Base-by-base conservation (phyloP, 2,329 filamentous ascomycete genomes). In the Fusarium sp. region DNA sequence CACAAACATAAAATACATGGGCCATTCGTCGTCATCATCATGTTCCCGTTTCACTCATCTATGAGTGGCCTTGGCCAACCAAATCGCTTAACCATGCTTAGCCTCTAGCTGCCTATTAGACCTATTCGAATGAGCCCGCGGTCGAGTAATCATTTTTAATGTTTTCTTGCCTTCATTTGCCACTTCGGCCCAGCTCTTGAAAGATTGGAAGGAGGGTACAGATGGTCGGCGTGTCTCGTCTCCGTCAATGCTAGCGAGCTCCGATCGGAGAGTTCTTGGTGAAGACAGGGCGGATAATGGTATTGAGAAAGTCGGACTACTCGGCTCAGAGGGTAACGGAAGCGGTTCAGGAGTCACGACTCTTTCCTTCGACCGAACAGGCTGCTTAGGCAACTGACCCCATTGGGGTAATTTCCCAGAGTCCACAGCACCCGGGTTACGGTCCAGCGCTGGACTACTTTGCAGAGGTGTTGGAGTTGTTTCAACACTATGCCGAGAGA, bases 141-240 rank as follows among this genome's bases (percentile, higher is more conserved):
- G 67, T 54, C 68, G 58, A 40, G 48, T 44, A 4, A 45, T 42
- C 59, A 59, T 47, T 10, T 59, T 59, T 20, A 65, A 15, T 1
- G 46, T 59, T 30, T 21, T 65, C 53, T 70, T 70, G 4, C 73
- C 71, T n/a, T 71, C 62, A 15, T 70, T 72, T 14, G 77, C 79
- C 6, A 81, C 77, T 59, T 81, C 80, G 11, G 80, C 80, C 80
- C 79, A 82, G 53, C 79, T 81, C 72, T 76, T 77, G 40, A 72
- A 68, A 12, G 77, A 69, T 21, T 76, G 77, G 28, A 81, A 56
- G 6, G 78, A 70, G 12, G 79, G 78, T 7, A 77, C 67, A 26
- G 49, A 56, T 14, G 69, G 71, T 17, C 67, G 50, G 2, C 56
- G 58, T 32, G 58, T 67, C 21, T 51, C 40, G 23, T 74, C 59